These are phyloP conservation scores for Candida pseudoglaebosa DNA, from an alignment of 805 yeast species.

Conservation along the genomic window DNA sequence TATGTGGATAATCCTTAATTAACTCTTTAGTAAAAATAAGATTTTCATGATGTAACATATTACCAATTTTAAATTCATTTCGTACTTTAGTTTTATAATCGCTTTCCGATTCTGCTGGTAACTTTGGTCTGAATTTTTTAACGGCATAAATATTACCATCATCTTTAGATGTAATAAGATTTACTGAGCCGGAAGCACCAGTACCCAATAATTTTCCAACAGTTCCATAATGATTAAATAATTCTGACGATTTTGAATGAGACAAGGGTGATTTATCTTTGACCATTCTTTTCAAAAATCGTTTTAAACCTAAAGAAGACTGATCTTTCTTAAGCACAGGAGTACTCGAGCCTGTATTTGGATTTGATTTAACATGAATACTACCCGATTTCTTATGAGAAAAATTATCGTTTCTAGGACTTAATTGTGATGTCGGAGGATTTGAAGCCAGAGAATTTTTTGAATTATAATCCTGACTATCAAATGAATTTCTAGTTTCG, in stretches of 20 bases:
- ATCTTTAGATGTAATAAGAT: conserved; percentile 59
- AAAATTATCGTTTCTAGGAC: neutral
- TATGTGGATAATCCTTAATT: conserved; percentile 47
- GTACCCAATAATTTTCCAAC: conserved; percentile 75
- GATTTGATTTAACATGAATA: conserved; percentile 6
- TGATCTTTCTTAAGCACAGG: neutral
- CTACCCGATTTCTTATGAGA: conserved; percentile 8
- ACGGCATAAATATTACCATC: conserved; percentile 70
- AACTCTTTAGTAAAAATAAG: conserved; percentile 79
- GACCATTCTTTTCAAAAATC: conserved; percentile 50
- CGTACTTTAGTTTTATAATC: conserved; percentile 78
- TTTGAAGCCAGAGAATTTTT: conserved; percentile 1
- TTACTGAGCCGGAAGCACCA: conserved; percentile 95
- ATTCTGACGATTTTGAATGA: conserved; percentile 18
- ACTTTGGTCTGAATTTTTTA: conserved; percentile 73
- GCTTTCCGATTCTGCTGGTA: conserved; percentile 55
- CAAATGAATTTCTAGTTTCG: neutral
- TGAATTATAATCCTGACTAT: neutral
- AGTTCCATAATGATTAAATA: conserved; percentile 57
- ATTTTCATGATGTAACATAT: conserved; percentile 68
- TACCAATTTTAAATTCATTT: conserved; percentile 79
- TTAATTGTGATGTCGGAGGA: neutral
- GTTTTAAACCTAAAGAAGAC: conserved; percentile 25
- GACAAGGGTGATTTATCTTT: conserved; percentile 9
- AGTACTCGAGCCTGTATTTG: neutral